A percentile compares a stretch with the other conserved stretches of the same genome.
Evolutionary conservation across 2,329 filamentous ascomycete species (phyloP).

Genomic region (Stachybotrys chlorohalonatus): DNA sequence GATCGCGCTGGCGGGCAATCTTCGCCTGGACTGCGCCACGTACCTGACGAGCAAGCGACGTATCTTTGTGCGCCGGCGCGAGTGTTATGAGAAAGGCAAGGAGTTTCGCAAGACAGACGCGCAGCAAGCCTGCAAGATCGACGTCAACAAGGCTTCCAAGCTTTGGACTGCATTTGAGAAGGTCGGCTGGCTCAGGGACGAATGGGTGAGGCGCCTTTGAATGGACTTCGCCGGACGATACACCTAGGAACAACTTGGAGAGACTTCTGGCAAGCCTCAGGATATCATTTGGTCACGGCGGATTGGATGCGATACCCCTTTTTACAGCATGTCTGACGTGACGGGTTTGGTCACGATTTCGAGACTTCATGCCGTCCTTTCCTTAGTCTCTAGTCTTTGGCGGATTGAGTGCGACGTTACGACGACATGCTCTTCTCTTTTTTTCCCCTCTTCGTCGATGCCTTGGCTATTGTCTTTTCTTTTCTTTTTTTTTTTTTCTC

Average conservation of each 20-base stretch:
- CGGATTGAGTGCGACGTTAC: not conserved
- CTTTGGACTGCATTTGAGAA: constrained; percentile 84
- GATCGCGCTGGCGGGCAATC: constrained; percentile 62
- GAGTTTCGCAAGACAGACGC: constrained; percentile 93
- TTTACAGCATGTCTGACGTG: no score
- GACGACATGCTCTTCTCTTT: not conserved
- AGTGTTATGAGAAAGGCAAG: constrained; percentile 59
- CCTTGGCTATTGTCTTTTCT: not conserved
- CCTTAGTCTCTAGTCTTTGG: constrained; percentile 3
- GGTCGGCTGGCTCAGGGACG: constrained; percentile 68
- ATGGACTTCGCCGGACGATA: not conserved
- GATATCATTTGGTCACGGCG: constrained; percentile 1
- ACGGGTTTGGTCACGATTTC: no score
- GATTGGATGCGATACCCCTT: not conserved
- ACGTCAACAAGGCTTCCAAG: constrained; percentile 95
- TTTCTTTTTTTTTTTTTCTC: not conserved
- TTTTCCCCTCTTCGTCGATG: not conserved
- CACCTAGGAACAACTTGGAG: not conserved
- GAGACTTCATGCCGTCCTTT: constrained; percentile 1
- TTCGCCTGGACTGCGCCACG: constrained; percentile 76
- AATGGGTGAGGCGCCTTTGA: constrained; percentile 26
- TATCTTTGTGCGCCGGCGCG: constrained; percentile 72
- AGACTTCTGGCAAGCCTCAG: constrained; percentile 4
- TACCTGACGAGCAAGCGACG: constrained; percentile 90
- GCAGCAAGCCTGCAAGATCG: constrained; percentile 94